Percentiles rank a stretch among this genome's conserved stretches.
These are phyloP conservation scores for Carex scoparia DNA, from an alignment of 176 grass and related monocot genomes.

Conservation along the genomic window DNA sequence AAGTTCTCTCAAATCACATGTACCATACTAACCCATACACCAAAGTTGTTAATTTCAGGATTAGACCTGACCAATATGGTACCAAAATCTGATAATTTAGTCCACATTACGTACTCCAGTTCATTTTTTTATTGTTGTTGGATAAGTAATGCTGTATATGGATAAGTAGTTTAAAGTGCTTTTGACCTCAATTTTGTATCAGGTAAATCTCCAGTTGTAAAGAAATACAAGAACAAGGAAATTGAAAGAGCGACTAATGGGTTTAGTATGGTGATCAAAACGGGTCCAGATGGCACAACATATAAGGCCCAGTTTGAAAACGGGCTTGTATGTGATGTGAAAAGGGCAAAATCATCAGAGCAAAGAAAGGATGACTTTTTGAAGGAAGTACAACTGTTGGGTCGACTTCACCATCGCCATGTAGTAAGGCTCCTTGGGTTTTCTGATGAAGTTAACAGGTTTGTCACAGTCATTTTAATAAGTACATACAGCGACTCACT, in stretches of 20 bases:
- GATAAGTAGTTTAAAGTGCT: not conserved
- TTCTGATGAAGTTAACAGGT: constrained; percentile 58
- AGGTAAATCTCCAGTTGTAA: constrained; percentile 56
- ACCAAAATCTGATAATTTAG: not conserved
- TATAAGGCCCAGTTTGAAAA: constrained; percentile 74
- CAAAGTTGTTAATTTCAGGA: not conserved
- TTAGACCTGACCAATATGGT: not conserved
- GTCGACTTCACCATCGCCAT: constrained; percentile 76
- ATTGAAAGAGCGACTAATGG: constrained; percentile 64
- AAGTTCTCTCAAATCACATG: not conserved
- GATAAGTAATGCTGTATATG: not conserved
- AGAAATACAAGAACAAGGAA: constrained; percentile 63
- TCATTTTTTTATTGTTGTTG: not conserved
- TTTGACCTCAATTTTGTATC: not conserved
- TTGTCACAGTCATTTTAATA: not conserved
- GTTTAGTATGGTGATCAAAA: constrained; percentile 56
- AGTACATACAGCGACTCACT: not conserved
- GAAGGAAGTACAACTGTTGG: constrained; percentile 63
- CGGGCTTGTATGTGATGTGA: constrained; percentile 60
- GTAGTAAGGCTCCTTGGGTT: constrained; percentile 72
- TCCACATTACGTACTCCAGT: not conserved
- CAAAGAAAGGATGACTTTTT: constrained; percentile 40
- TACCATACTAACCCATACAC: not conserved
- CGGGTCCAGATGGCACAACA: constrained; percentile 39
- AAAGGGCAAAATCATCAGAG: constrained; percentile 23